phyloP scores from a whole-genome alignment of 805 yeast species.

The Kuraishia capsulata region DNA sequence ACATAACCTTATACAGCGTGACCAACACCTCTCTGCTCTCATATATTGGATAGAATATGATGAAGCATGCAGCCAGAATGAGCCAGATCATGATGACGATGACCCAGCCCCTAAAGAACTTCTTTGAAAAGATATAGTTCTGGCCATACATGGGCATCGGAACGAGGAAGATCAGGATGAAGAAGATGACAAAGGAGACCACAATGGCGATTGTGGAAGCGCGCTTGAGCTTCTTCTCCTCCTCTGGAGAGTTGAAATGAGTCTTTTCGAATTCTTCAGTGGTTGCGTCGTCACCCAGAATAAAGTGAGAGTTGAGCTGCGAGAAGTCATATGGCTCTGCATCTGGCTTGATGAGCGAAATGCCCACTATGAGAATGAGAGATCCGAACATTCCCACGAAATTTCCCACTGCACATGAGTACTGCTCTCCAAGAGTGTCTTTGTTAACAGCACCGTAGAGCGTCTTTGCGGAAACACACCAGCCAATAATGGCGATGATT shows the following conservation, averaged over 20 bases:
- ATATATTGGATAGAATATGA: slow-evolving; percentile 22
- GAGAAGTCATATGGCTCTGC: slow-evolving; percentile 18
- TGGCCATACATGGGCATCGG: slow-evolving; percentile 25
- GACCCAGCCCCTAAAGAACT: slow-evolving; percentile 23
- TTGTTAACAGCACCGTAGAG: slow-evolving; percentile 34
- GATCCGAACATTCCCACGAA: slow-evolving; percentile 27
- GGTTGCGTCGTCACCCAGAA: slow-evolving; percentile 25
- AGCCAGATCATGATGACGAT: slow-evolving; percentile 26
- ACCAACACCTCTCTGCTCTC: slow-evolving; percentile 19
- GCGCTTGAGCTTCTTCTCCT: slow-evolving; percentile 12
- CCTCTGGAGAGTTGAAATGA: slow-evolving; percentile 9
- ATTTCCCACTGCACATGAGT: slow-evolving; percentile 34
- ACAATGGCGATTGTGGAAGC: slow-evolving; percentile 16
- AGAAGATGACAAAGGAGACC: slow-evolving; percentile 15
- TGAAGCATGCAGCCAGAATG: slow-evolving; percentile 19
- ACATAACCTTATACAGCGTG: slow-evolving; percentile 8
- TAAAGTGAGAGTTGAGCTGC: slow-evolving; percentile 15
- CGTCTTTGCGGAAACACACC: slow-evolving; percentile 32
- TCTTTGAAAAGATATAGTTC: slow-evolving; percentile 20
- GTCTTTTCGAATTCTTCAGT: slow-evolving; percentile 19
- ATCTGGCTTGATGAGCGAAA: slow-evolving; percentile 17
- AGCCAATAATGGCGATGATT: slow-evolving; percentile 40
- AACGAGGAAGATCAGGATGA: slow-evolving; percentile 16
- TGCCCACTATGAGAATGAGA: slow-evolving; percentile 17
- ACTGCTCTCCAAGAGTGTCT: slow-evolving; percentile 32